Evolutionary conservation across 1,284 basidiomycete genomes (phyloP).

Genomic region (Ustilago trichophora): DNA sequence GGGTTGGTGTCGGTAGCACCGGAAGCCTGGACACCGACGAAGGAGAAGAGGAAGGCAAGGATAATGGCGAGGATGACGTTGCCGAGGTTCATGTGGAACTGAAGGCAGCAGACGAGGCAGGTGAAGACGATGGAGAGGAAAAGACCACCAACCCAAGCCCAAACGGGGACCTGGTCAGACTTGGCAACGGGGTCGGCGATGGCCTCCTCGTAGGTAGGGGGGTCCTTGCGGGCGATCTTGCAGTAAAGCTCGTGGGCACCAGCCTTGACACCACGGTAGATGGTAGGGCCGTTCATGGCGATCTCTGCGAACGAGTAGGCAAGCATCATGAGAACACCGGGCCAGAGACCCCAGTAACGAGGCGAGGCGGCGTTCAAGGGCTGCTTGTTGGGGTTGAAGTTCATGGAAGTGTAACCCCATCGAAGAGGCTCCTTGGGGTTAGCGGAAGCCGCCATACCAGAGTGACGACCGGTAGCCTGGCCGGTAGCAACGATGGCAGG

Average conservation of each 20-base stretch:
- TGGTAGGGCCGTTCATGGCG: constrained; percentile 59
- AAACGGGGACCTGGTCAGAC: constrained; percentile 72
- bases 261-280: constrained; percentile 59
- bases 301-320: constrained; percentile 66
- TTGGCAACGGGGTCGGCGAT: constrained; percentile 48
- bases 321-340: constrained; percentile 71
- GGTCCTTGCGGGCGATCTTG: constrained; percentile 38
- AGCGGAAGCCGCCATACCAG: constrained; percentile 5
- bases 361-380: constrained; percentile 70
- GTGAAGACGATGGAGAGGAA: constrained; percentile 71
- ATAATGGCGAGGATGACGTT: constrained; percentile 69
- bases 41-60: constrained; percentile 75
- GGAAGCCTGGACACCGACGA: constrained; percentile 73
- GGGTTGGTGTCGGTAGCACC: constrained; percentile 64
- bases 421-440: constrained; percentile 30
- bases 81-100: constrained; percentile 63
- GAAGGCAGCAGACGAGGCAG: constrained; percentile 69
- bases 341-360: constrained; percentile 77
- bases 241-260: constrained; percentile 39
- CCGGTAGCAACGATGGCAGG: constrained; percentile 70
- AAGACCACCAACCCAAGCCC: constrained; percentile 73
- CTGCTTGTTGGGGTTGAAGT: constrained; percentile 40
- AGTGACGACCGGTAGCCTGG: constrained; percentile 37
- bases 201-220: constrained; percentile 31
- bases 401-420: constrained; percentile 42